phyloP scores from a whole-genome alignment of 768 basidiomycete species.

The Rhizopogon vesiculosus region DNA sequence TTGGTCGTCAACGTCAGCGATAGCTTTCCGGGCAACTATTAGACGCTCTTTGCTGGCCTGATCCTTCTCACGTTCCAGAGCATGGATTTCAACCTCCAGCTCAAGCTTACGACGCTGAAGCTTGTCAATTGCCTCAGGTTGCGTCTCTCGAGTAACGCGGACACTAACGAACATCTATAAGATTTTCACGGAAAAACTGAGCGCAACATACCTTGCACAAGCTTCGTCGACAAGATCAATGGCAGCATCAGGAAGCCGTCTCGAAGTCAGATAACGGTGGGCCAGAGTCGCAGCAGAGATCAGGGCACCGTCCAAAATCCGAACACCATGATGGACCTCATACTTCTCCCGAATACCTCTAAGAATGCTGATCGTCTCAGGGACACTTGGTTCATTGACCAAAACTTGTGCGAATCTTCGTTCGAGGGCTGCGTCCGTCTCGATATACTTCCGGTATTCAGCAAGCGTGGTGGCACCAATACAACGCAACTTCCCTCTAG shows the following conservation, averaged over 20 bases:
- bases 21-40: constrained; percentile 64
- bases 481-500: constrained; percentile 71
- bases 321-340: constrained; percentile 87
- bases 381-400: constrained; percentile 85
- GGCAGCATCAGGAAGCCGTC: constrained; percentile 78
- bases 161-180: constrained; percentile 41
- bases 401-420: constrained; percentile 91
- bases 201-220: constrained; percentile 62
- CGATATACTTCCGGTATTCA: constrained; percentile 91
- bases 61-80: constrained; percentile 90
- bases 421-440: constrained; percentile 88
- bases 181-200: not conserved
- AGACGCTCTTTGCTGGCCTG: constrained; percentile 82
- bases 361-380: constrained; percentile 89
- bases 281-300: constrained; percentile 89
- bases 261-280: constrained; percentile 84
- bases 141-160: constrained; percentile 90
- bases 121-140: constrained; percentile 90
- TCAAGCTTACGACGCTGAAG: constrained; percentile 86
- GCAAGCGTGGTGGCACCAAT: constrained; percentile 92
- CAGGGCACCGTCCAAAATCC: constrained; percentile 83
- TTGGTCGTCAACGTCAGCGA: constrained; percentile 81
- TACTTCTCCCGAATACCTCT: constrained; percentile 94
- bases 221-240: constrained; percentile 94
- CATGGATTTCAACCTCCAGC: constrained; percentile 92